These are phyloP conservation scores for Sclerospora graminicola DNA, from an alignment of 352 stramenopile species.

Conservation along the genomic window DNA sequence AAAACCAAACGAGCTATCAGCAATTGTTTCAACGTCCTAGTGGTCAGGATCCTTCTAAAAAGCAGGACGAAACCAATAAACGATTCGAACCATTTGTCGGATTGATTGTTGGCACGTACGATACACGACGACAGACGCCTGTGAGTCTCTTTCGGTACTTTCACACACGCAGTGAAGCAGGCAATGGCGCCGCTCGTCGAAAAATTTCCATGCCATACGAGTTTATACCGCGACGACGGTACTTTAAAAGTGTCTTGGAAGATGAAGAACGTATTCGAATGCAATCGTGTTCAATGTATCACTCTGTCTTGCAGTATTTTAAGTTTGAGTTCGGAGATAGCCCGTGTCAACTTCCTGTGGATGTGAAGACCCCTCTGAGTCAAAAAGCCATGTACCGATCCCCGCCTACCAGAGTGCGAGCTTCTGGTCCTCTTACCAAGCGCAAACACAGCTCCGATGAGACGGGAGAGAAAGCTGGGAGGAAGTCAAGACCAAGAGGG, in stretches of 20 bases:
- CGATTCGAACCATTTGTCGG: slow-evolving; percentile 87
- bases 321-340: slow-evolving; percentile 5
- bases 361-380: no score
- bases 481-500: slow-evolving; percentile 23
- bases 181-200: slow-evolving; percentile 35
- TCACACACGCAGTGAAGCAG: slow-evolving; percentile 58
- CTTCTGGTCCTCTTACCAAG: slow-evolving; percentile 11
- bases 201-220: slow-evolving; percentile 67
- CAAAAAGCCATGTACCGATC: background rate
- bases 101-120: slow-evolving; percentile 91
- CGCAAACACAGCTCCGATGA: slow-evolving; percentile 27
- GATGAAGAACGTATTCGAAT: slow-evolving; percentile 29
- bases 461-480: slow-evolving; percentile 10
- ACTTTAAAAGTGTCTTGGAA: slow-evolving; percentile 39
- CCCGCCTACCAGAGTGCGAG: slow-evolving; percentile 11
- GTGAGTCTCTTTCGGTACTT: slow-evolving; percentile 83
- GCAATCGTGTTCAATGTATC: slow-evolving; percentile 29
- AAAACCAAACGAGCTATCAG: slow-evolving; percentile 92
- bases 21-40: slow-evolving; percentile 69
- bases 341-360: slow-evolving; percentile 1
- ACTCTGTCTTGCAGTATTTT: slow-evolving; percentile 29
- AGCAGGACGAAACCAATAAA: slow-evolving; percentile 11
- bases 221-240: slow-evolving; percentile 36
- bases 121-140: slow-evolving; percentile 59
- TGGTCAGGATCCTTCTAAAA: slow-evolving; percentile 3